phyloP scores from a whole-genome alignment of 371 early-diverging fungal genomes.

The Mucor indicus region DNA sequence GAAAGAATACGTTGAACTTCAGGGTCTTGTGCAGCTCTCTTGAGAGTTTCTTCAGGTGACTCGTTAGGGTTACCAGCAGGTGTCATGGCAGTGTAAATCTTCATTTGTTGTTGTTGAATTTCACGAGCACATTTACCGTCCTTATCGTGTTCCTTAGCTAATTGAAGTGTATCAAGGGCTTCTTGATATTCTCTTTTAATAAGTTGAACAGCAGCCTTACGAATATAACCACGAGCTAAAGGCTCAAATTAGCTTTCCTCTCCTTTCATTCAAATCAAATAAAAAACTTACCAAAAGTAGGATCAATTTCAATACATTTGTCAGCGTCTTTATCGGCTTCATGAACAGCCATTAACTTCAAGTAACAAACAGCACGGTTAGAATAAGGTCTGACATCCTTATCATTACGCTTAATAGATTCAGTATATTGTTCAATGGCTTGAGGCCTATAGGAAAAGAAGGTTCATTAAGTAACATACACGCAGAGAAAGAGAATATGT shows the following conservation, averaged over 20 bases:
- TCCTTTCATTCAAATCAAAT: neutral
- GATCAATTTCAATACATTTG: slow-evolving; percentile 83
- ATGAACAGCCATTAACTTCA: slow-evolving; percentile 90
- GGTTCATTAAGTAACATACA: neutral
- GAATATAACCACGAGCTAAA: slow-evolving; percentile 90
- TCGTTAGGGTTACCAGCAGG: slow-evolving; percentile 50
- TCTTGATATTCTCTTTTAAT: slow-evolving; percentile 87
- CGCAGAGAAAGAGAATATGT: neutral
- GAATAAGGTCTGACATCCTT: slow-evolving; percentile 88
- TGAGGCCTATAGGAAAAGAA: slow-evolving; percentile 47
- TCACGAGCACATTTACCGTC: slow-evolving; percentile 84
- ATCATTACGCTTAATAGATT: slow-evolving; percentile 95
- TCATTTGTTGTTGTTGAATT: slow-evolving; percentile 76
- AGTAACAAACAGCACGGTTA: slow-evolving; percentile 96
- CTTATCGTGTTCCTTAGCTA: slow-evolving; percentile 75
- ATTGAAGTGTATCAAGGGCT: slow-evolving; percentile 77
- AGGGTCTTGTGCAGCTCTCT: slow-evolving; percentile 88
- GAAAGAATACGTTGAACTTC: slow-evolving; percentile 86
- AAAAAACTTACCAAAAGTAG: slow-evolving; percentile 64
- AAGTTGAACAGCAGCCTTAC: slow-evolving; percentile 93
- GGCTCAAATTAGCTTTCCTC: neutral
- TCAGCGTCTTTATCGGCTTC: slow-evolving; percentile 97
- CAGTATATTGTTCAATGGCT: slow-evolving; percentile 94
- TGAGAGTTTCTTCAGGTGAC: slow-evolving; percentile 77
- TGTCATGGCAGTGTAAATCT: slow-evolving; percentile 78